Evolutionary conservation across 75 land plant genomes (phyloP), one percentile per base, ranked within the genome.

Genomic region (Sequoiadendron giganteum): DNA sequence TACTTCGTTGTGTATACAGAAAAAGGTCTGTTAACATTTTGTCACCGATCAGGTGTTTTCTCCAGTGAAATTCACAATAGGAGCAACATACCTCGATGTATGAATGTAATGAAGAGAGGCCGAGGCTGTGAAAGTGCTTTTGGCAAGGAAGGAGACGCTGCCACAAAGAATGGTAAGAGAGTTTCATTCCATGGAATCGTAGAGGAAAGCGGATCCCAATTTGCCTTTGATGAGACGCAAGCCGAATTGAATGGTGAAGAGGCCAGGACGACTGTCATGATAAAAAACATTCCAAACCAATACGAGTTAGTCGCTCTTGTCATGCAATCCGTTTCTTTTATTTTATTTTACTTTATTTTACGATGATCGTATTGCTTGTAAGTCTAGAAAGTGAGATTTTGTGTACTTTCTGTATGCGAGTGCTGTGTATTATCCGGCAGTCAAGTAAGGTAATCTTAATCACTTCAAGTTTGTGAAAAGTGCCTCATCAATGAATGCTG

Each of bases 211-310:
- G 34, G 39, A 18, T 25, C 93, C 47, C 86, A 90, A 32, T 94
- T 90, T 28, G 68, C 75, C 16, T 92, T 93, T n/a, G 90, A 87
- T 28, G 90, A 89, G 38, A 86, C 86, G 18, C 84, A 85, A 10
- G 90, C 61, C 38, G 86, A 84, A 36, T 68, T 86, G 1, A 56
- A 87, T 38, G 25, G 86, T 39, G 88, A 76, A 36, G 92, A 94
- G 90, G 72, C 92, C 18, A 73, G 82, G 28, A 91, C 92, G 3
- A 89, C 92, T 16, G 76, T 91, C 8, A 91, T 91, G 92, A 91
- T 91, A 9, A 84, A 84, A 52, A 91, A 91, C 52, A 89, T 91
- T 39, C 92, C 92, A 36, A 91, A 91, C 75, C 90, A 89, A 86
- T 89, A 85, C 78, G 89, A 83, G 92, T 89, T 30, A 32, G 79